Evolutionary conservation across 345 rosid genomes (phyloP), one percentile per base, ranked within the genome.

Genomic region (Citrus mangshanensis): DNA sequence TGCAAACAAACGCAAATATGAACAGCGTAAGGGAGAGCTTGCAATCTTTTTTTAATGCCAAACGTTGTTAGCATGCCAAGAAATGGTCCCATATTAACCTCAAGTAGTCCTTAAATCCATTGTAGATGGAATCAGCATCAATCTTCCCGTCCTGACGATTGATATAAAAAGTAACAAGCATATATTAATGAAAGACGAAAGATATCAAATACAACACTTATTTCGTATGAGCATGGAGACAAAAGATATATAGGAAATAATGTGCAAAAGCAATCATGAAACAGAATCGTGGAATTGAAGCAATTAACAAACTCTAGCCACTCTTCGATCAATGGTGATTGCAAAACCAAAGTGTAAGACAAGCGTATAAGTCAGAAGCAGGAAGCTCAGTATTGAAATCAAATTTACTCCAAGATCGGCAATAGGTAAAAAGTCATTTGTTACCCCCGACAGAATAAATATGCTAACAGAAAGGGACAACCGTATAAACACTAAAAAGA

Each of bases 41-140:
- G 27, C 64, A 38, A 46, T 12, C 0, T 34, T 9, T 6, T 46
- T 18, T 32, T 37, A 13, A 30, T 9, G 21, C 9, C 27, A 12
- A 21, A 21, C 22, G 14, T n/a, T 24, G 79, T 24, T 67, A 54
- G 9, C 18, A 25, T 7, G 38, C 37, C n/a, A 77, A 77, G 84
- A 88, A 86, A 28, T 76, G 66, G 59, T 81, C 80, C 91, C 89
- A 86, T 63, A 86, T 77, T 84, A 85, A 22, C 62, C 51, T 80
- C 32, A 88, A 22, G 22, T 25, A 82, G 62, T 82, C 88, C 61
- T 81, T 68, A 21, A 88, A 86, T 81, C 78, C 72, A 3, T 69
- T 37, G 1, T 70, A 62, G 3, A 63, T 51, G 4, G 73, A 58
- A 24, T 80, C 84, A 12, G 16, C 22, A 32, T 76, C 83, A 28